A percentile compares a stretch with the other conserved stretches of the same genome.
Evolutionary conservation across 495 filamentous ascomycete species (phyloP).

Genomic region (Penicillium steckii): DNA sequence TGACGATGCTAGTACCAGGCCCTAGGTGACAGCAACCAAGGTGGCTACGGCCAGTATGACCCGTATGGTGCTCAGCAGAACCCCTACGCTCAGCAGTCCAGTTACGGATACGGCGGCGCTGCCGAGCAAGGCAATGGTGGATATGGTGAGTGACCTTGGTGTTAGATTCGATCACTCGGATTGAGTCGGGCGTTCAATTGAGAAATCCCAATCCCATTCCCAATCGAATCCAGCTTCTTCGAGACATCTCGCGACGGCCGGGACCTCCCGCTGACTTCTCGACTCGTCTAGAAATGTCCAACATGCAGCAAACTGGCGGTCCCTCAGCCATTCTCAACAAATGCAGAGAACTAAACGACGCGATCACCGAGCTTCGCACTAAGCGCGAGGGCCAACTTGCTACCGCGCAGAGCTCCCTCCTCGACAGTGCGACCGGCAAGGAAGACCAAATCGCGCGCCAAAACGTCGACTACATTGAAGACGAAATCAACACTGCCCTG

Average conservation of each 20-base stretch:
- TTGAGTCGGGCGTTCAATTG: neutral
- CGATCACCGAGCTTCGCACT: slow-evolving; percentile 50
- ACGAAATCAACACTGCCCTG: slow-evolving; percentile 79
- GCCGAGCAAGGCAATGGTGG: slow-evolving; percentile 37
- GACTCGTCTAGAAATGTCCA: slow-evolving; percentile 57
- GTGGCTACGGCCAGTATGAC: slow-evolving; percentile 62
- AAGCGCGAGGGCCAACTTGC: slow-evolving; percentile 41
- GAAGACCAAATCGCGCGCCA: slow-evolving; percentile 43
- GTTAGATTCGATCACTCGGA: neutral
- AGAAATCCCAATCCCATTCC: neutral
- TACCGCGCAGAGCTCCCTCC: slow-evolving; percentile 40
- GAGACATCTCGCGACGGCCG: neutral
- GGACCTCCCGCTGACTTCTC: neutral
- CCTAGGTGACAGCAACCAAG: slow-evolving; percentile 32
- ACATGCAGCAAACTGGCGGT: slow-evolving; percentile 55
- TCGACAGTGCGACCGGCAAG: slow-evolving; percentile 45
- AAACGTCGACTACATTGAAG: slow-evolving; percentile 64
- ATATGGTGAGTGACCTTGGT: slow-evolving; percentile 37
- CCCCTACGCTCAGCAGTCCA: slow-evolving; percentile 36
- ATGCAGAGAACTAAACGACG: slow-evolving; percentile 72
- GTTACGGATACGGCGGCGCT: slow-evolving; percentile 49
- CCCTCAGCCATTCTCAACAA: slow-evolving; percentile 80
- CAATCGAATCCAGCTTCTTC: too few relatives aligned
- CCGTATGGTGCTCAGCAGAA: slow-evolving; percentile 56
- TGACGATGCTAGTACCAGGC: slow-evolving; percentile 31